Percentiles rank a stretch among this genome's conserved stretches.
Evolutionary conservation across 306 rosid species (phyloP).

Genomic region (Malus sieversii): DNA sequence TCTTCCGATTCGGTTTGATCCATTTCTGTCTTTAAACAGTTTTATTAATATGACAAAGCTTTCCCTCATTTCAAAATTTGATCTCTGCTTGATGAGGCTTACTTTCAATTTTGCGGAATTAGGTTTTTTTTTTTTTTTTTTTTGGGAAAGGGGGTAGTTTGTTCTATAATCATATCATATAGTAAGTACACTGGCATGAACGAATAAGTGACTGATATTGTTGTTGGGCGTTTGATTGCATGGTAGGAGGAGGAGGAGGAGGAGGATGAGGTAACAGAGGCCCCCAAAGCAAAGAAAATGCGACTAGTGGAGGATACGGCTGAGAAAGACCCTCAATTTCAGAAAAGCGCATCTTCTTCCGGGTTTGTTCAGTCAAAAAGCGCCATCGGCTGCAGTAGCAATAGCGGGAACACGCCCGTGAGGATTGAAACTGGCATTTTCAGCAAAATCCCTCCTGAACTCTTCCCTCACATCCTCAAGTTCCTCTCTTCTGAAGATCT

Average conservation of each 20-base stretch:
- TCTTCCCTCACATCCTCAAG: conserved; percentile 71
- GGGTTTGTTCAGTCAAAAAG: conserved; percentile 7
- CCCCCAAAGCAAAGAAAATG: conserved; percentile 50
- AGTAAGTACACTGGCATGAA: too few relatives aligned
- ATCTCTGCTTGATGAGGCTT: neutral
- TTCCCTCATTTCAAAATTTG: neutral
- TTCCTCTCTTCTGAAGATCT: conserved; percentile 96
- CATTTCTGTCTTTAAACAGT: neutral
- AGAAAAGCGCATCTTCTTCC: conserved; percentile 2
- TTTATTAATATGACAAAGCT: neutral
- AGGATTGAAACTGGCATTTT: conserved; percentile 65
- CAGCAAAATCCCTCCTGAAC: conserved; percentile 74
- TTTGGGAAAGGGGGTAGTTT: neutral
- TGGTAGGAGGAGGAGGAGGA: conserved; percentile 45
- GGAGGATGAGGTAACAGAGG: conserved; percentile 12
- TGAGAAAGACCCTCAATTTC: neutral
- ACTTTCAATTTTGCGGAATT: neutral
- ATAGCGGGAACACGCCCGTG: neutral
- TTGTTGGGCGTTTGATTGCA: conserved; percentile 1
- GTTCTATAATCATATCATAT: neutral
- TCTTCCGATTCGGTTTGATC: neutral
- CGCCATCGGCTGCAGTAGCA: neutral
- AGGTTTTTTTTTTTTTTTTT: neutral
- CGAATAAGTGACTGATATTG: neutral
- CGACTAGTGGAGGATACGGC: conserved; percentile 25